Conservation (phyloP, 2,329 filamentous ascomycete species). For the Arthroderma uncinatum region DNA sequence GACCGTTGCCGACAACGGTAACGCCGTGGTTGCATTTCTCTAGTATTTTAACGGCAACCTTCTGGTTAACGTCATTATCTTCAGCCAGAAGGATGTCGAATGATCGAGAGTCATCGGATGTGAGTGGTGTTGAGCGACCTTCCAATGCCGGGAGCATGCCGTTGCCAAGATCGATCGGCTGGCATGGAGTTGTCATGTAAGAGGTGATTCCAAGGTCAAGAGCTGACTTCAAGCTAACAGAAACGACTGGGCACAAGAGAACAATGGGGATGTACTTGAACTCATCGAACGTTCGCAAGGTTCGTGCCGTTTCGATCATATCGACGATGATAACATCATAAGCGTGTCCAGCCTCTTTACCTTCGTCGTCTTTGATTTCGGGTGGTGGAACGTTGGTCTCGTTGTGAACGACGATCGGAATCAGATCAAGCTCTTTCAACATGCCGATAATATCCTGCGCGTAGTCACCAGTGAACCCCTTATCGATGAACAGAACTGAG, state of each 20-base stretch:
- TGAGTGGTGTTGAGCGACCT: constrained; percentile 78
- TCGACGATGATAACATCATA: constrained; percentile 97
- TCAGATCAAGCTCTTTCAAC: constrained; percentile 65
- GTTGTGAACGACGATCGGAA: constrained; percentile 75
- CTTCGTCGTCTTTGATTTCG: constrained; percentile 41
- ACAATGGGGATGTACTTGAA: constrained; percentile 98
- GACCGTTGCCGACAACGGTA: constrained; percentile 79
- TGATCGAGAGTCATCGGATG: constrained; percentile 87
- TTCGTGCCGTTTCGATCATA: constrained; percentile 79
- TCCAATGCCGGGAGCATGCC: constrained; percentile 93
- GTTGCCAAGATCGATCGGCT: constrained; percentile 87
- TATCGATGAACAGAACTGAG: constrained; percentile 88
- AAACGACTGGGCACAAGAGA: constrained; percentile 74
- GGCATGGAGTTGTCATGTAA: constrained; percentile 95
- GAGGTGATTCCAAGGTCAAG: constrained; percentile 94
- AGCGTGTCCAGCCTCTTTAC: constrained; percentile 43
- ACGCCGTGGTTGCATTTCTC: constrained; percentile 75
- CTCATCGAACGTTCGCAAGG: constrained; percentile 74
- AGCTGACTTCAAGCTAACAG: constrained; percentile 85
- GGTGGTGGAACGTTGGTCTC: constrained; percentile 53
- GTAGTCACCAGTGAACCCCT: constrained; percentile 57
- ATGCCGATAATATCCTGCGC: constrained; percentile 66
- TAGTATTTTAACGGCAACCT: constrained; percentile 88
- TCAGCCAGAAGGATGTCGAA: constrained; percentile 93
- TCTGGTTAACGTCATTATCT: constrained; percentile 95